Percentiles rank a stretch among this genome's conserved stretches.
Evolutionary conservation across 2,329 filamentous ascomycete species (phyloP).

Genomic region (Ophiocordyceps camponoti-leonardi): DNA sequence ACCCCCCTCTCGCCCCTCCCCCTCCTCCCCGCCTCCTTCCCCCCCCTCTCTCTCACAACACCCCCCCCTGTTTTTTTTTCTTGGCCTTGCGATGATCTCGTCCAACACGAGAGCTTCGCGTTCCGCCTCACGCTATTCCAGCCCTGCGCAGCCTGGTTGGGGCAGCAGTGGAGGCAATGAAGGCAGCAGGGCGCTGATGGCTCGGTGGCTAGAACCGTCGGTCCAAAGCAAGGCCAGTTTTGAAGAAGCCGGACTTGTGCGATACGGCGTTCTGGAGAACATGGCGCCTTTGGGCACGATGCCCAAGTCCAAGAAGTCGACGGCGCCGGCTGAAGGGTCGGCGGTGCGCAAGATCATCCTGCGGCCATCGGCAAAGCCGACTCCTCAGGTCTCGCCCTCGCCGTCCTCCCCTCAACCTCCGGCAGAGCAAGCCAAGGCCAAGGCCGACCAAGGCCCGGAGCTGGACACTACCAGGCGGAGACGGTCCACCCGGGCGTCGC

Average conservation of each 20-base stretch:
- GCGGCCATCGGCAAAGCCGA: conserved; percentile 17
- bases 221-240: conserved; percentile 52
- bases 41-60: background rate
- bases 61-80: background rate
- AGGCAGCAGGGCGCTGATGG: conserved; percentile 31
- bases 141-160: conserved; percentile 23
- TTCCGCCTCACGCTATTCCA: conserved; percentile 34
- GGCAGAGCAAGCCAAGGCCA: conserved; percentile 6
- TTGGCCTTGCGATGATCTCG: conserved; percentile 15
- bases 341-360: conserved; percentile 25
- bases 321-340: conserved; percentile 10
- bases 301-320: conserved; percentile 40
- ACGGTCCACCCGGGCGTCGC: conserved; percentile 14
- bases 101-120: conserved; percentile 31
- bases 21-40: background rate
- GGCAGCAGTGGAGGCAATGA: conserved; percentile 15
- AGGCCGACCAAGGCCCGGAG: conserved; percentile 23
- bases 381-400: background rate
- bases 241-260: conserved; percentile 57
- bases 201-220: conserved; percentile 40
- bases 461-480: conserved; percentile 15
- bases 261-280: conserved; percentile 60
- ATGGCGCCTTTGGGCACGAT: conserved; percentile 69
- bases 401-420: background rate
- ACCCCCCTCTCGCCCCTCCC: background rate